Conservation (phyloP, 1,139 yeast genomes). For the Lizanozyma gosingica region DNA sequence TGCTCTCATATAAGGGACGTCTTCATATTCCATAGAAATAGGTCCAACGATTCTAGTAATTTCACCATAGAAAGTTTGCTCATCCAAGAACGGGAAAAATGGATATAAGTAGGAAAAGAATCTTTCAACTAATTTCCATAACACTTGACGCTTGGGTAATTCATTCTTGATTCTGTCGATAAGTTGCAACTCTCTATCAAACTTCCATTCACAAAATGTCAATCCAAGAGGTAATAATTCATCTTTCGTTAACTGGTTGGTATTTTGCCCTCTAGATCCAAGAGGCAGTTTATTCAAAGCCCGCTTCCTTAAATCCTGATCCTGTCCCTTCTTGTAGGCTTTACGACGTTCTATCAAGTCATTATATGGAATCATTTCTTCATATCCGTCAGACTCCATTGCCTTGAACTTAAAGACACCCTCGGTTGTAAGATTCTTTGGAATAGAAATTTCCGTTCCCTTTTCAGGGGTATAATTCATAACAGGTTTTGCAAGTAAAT, state of each 20-base stretch:
- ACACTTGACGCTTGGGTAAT: slow-evolving; percentile 32
- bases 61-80: slow-evolving; percentile 15
- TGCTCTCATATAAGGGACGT: slow-evolving; percentile 16
- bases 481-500: slow-evolving; percentile 5
- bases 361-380: not conserved
- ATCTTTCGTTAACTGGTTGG: slow-evolving; percentile 11
- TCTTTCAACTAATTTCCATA: slow-evolving; percentile 37
- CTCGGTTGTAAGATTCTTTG: not conserved
- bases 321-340: not conserved
- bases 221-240: slow-evolving; percentile 15
- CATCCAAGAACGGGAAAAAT: slow-evolving; percentile 40
- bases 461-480: slow-evolving; percentile 4
- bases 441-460: slow-evolving; percentile 1
- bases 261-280: slow-evolving; percentile 8
- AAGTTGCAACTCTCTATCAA: slow-evolving; percentile 21
- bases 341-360: not conserved
- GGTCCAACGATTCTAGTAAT: slow-evolving; percentile 14
- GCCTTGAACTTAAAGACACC: slow-evolving; percentile 9
- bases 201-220: slow-evolving; percentile 25
- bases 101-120: slow-evolving; percentile 39
- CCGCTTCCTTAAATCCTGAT: not conserved
- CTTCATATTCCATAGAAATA: slow-evolving; percentile 10
- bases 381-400: slow-evolving; percentile 4
- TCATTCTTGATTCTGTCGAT: slow-evolving; percentile 22
- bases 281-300: slow-evolving; percentile 3